Evolutionary conservation across 441 rosid species (phyloP), one percentile per base, ranked within the genome.

Genomic region (Pelargonium fulgidum): DNA sequence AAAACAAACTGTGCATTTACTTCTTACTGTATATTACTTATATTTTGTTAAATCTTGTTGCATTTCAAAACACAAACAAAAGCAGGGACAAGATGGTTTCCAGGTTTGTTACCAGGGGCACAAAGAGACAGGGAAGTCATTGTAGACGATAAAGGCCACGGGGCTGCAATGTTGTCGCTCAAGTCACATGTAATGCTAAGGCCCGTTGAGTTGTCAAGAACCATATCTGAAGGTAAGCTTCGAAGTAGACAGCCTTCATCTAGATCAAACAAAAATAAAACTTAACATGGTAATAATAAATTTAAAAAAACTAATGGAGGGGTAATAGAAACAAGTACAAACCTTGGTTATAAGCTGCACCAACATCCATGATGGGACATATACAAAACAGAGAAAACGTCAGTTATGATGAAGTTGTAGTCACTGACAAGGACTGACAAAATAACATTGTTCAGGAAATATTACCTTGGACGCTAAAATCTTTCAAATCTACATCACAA

Each of bases 111-210:
- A 93, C 97, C 99, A 45, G 97, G 96, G 66, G 97, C 96, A 80
- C 99, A 93, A 14, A 91, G 88, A 47, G 98, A 91, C 77, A 91
- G 45, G 19, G 97, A 84, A 65, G 97, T 79, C 81, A 89, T 75
- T 69, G 99, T 87, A 22, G 97, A 87, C n/a, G 98, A 91, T 65
- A 85, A 79, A 65, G 99, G 99, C 99, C 99, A 93, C 42, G 99
- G 99, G 42, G 99, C 97, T 19, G 80, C 95, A 66, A 89, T 91
- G 79, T 93, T 93, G 81, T 93, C 99, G 47, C 88, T 86, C 81
- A 93, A 78, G 82, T 93, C 99, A 70, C 97, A 93, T 13, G 95
- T 87, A 83, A 93, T 88, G 73, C 96, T 88, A 84, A 80, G 87
- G 54, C 97, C 99, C 24, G 97, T 87, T 61, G 85, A 70, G 79